A percentile compares a stretch with the other conserved stretches of the same genome.
phyloP scores from a whole-genome alignment of 208 protist genomes.

The Blastocrithidia nonstop region DNA sequence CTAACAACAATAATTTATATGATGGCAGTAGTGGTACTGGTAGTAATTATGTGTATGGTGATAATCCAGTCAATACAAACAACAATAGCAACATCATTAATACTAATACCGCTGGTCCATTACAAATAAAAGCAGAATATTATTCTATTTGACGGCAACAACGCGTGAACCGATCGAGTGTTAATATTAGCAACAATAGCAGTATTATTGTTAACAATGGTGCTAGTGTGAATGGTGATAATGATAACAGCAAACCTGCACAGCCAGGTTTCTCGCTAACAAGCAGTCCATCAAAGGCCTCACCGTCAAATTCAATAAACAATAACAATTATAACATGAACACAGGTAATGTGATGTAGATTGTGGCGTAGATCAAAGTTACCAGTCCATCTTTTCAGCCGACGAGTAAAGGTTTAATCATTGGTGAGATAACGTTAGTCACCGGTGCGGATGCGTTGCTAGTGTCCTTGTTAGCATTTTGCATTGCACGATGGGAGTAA shows the following conservation, averaged over 20 bases:
- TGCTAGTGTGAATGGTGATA: not conserved
- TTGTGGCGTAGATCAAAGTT: not conserved
- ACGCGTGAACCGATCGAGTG: not conserved
- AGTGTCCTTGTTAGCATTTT: conserved; percentile 37
- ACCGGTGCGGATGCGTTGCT: conserved; percentile 51
- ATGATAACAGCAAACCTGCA: conserved; percentile 8
- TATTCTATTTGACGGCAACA: too few species aligned
- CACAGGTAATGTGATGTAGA: not conserved
- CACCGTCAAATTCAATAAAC: not conserved
- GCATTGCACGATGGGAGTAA: conserved; percentile 40
- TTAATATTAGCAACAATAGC: not conserved
- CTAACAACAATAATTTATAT: too few species aligned
- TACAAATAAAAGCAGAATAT: too few species aligned
- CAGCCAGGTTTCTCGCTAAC: not conserved
- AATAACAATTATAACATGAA: not conserved
- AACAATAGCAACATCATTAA: too few species aligned
- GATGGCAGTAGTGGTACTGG: too few species aligned
- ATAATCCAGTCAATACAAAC: too few species aligned
- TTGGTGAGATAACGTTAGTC: conserved; percentile 35
- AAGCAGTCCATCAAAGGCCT: not conserved
- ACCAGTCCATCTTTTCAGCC: not conserved
- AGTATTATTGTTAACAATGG: conserved; percentile 2
- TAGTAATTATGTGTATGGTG: too few species aligned
- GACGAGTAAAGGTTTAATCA: not conserved
- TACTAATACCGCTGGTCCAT: too few species aligned